Percentiles rank a stretch among this genome's conserved stretches.
phyloP scores from a whole-genome alignment of 768 basidiomycete genomes.

The Boletus fagicola region DNA sequence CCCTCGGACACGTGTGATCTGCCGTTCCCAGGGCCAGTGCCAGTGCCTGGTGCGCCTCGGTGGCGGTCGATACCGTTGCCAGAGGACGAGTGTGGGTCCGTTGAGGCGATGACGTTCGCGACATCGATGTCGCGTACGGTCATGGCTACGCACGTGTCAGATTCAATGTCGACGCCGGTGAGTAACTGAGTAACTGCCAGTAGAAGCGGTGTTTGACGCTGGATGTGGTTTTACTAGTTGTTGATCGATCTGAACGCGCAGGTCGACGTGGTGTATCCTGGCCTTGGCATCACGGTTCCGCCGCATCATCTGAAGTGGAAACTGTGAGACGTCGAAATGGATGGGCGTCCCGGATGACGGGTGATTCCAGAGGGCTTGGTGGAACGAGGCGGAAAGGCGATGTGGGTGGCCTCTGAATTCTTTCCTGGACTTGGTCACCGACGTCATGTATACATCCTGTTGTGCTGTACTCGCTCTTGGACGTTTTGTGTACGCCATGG shows the following conservation, averaged over 20 bases:
- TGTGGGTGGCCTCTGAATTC: background rate
- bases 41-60: slow-evolving; percentile 28
- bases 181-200: background rate
- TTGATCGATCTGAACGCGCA: background rate
- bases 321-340: slow-evolving; percentile 7
- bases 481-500: background rate
- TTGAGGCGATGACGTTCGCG: background rate
- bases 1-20: background rate
- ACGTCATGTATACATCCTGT: background rate
- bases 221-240: background rate
- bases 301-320: slow-evolving; percentile 19
- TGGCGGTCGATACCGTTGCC: slow-evolving; percentile 21
- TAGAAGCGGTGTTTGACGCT: background rate
- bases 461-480: background rate
- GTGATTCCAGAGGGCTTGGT: background rate
- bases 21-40: slow-evolving; percentile 1
- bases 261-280: background rate
- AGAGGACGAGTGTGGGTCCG: slow-evolving; percentile 1
- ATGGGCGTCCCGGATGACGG: background rate
- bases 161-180: slow-evolving; percentile 10
- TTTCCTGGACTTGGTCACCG: background rate
- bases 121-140: background rate
- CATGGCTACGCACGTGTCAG: background rate
- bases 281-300: slow-evolving; percentile 8
- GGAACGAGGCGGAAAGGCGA: background rate